Conservation (phyloP, 164 flowering plant genomes). For the Macadamia integrifolia region DNA sequence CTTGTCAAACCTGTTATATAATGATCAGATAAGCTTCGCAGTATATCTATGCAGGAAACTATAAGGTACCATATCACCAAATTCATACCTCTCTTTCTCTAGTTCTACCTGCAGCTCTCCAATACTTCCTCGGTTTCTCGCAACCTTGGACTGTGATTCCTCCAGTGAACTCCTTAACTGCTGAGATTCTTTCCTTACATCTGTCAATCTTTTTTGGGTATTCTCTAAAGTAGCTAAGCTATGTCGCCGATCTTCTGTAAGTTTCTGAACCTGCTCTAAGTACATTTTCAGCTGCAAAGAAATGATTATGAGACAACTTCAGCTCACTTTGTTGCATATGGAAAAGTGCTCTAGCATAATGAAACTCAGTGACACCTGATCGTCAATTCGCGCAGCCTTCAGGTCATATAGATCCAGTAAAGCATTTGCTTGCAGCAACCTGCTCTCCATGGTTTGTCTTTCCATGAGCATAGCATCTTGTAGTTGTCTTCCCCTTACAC, state of each 20-base stretch:
- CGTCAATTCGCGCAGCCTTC: conserved; percentile 62
- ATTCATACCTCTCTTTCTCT: conserved; percentile 66
- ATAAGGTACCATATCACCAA: background rate
- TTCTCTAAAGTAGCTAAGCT: conserved; percentile 40
- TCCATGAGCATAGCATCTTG: conserved; percentile 50
- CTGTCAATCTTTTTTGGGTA: conserved; percentile 48
- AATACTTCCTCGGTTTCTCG: conserved; percentile 37
- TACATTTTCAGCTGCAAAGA: conserved; percentile 56
- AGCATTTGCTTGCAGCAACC: conserved; percentile 50
- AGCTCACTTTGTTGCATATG: background rate
- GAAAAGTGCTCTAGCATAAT: background rate
- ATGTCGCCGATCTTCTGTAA: conserved; percentile 60
- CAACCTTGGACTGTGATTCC: conserved; percentile 51
- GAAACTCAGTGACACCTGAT: conserved; percentile 52
- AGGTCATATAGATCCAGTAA: conserved; percentile 42
- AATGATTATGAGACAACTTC: background rate
- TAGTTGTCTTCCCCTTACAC: conserved; percentile 58
- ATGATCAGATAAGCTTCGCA: background rate
- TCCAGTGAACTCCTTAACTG: conserved; percentile 48
- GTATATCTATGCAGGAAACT: background rate
- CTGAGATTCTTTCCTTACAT: conserved; percentile 50
- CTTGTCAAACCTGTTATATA: conserved; percentile 47
- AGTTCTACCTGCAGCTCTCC: conserved; percentile 56
- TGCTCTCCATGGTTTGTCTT: conserved; percentile 46
- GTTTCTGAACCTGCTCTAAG: conserved; percentile 63